A percentile compares a stretch with the other conserved stretches of the same genome.
phyloP scores from a whole-genome alignment of 345 rosid genomes.

The Euclidium syriacum region DNA sequence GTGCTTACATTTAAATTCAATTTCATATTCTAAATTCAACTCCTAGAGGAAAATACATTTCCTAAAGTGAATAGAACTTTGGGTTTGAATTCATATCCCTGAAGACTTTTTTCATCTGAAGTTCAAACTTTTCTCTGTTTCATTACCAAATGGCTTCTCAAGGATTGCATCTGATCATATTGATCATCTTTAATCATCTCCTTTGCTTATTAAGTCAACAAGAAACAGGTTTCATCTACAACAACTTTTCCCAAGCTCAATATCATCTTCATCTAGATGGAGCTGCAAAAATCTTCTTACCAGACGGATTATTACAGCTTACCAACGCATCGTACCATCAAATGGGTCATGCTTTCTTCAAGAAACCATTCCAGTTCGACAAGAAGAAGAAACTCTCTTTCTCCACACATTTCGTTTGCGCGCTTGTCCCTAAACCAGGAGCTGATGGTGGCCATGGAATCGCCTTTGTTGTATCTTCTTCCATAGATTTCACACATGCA shows the following conservation, averaged over 20 bases:
- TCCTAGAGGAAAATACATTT: not conserved
- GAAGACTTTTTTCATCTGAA: not conserved
- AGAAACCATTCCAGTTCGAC: slow-evolving; percentile 35
- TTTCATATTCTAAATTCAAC: not conserved
- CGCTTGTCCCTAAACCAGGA: slow-evolving; percentile 30
- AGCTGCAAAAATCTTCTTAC: slow-evolving; percentile 27
- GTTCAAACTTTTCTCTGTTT: not conserved
- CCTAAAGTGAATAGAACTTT: not conserved
- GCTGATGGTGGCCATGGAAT: slow-evolving; percentile 45
- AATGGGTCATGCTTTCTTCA: slow-evolving; percentile 44
- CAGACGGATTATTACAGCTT: slow-evolving; percentile 45
- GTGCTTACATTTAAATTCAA: not conserved
- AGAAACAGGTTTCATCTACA: slow-evolving; percentile 34
- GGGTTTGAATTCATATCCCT: not conserved
- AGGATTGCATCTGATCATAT: not conserved
- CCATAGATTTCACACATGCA: slow-evolving; percentile 19
- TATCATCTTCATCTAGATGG: slow-evolving; percentile 32
- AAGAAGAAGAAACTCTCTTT: slow-evolving; percentile 26
- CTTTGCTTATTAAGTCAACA: slow-evolving; percentile 15
- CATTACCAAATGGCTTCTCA: slow-evolving; percentile 10
- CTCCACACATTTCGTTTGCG: slow-evolving; percentile 37
- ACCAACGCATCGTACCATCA: slow-evolving; percentile 38
- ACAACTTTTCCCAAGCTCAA: slow-evolving; percentile 35
- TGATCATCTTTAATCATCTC: slow-evolving; percentile 10
- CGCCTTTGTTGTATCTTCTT: slow-evolving; percentile 37